Conservation (phyloP, 2,329 filamentous ascomycete genomes). For the Rhexocercosporidium sp. region DNA sequence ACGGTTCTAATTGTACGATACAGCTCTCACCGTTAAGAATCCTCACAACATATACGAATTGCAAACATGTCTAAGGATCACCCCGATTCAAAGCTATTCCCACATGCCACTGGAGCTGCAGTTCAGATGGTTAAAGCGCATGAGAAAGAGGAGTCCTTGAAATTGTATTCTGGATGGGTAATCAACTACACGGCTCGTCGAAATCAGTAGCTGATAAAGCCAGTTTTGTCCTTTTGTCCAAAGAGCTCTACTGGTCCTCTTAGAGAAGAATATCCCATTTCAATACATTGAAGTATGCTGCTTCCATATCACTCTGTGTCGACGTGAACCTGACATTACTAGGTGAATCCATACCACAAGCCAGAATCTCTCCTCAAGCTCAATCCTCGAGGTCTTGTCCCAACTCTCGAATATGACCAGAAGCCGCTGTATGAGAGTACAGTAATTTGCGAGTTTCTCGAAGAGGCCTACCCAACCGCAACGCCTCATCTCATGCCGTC, state of each 20-base stretch:
- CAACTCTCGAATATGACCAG: constrained; percentile 62
- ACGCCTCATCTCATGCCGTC: constrained; percentile 57
- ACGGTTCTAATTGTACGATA: too few species aligned
- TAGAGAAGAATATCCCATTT: constrained; percentile 75
- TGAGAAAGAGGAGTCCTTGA: constrained; percentile 56
- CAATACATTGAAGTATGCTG: constrained; percentile 75
- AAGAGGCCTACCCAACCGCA: constrained; percentile 67
- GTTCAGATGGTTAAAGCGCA: constrained; percentile 53
- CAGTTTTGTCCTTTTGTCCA: constrained; percentile 67
- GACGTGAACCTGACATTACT: not conserved
- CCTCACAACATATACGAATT: not conserved
- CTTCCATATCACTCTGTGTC: not conserved
- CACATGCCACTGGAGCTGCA: constrained; percentile 55
- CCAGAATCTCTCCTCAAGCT: constrained; percentile 68
- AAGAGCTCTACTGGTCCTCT: constrained; percentile 73
- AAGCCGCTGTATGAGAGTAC: constrained; percentile 75
- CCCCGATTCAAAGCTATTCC: constrained; percentile 43
- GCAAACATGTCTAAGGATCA: constrained; percentile 29
- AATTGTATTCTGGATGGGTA: constrained; percentile 78
- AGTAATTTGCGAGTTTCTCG: constrained; percentile 76
- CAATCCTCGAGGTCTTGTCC: constrained; percentile 78
- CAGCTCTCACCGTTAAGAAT: too few species aligned
- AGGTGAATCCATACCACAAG: constrained; percentile 74
- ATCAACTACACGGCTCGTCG: not conserved
- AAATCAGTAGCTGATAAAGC: not conserved